A percentile compares a stretch with the other conserved stretches of the same genome.
Evolutionary conservation across 2,329 filamentous ascomycete genomes (phyloP).

Genomic region (Xylariaceae sp.): DNA sequence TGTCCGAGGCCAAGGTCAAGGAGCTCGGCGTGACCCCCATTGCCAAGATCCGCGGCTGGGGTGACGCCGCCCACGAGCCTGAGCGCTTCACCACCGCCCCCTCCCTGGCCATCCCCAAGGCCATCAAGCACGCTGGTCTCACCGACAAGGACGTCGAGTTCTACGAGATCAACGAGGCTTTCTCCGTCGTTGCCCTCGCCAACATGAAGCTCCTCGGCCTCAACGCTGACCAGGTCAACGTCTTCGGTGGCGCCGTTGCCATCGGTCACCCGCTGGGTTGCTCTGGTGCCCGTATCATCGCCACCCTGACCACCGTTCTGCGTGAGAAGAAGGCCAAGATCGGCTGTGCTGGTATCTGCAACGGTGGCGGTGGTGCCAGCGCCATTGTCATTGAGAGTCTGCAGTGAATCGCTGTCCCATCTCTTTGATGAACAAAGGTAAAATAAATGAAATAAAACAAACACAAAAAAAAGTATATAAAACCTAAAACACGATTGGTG

Average conservation of each 20-base stretch:
- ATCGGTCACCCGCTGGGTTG: constrained; percentile 92
- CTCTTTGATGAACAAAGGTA: constrained; percentile 9
- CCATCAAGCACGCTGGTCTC: constrained; percentile 87
- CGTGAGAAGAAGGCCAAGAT: constrained; percentile 90
- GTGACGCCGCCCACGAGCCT: constrained; percentile 83
- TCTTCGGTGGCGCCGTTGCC: constrained; percentile 91
- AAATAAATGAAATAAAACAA: not conserved
- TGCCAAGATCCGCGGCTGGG: constrained; percentile 96
- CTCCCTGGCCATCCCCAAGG: constrained; percentile 92
- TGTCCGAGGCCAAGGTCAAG: constrained; percentile 91
- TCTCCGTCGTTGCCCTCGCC: constrained; percentile 91
- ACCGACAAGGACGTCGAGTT: constrained; percentile 74
- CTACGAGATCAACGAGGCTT: constrained; percentile 99
- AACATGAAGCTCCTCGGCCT: constrained; percentile 90
- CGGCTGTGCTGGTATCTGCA: constrained; percentile 93
- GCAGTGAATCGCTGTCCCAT: constrained; percentile 17
- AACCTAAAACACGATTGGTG: not conserved
- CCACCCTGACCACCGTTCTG: constrained; percentile 83
- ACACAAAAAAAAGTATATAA: not conserved
- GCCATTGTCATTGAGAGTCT: constrained; percentile 82
- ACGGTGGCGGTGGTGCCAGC: constrained; percentile 92
- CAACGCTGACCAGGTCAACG: constrained; percentile 80
- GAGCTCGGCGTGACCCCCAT: constrained; percentile 86
- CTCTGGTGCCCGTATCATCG: constrained; percentile 88
- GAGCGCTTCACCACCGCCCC: constrained; percentile 95